Evolutionary conservation across 768 basidiomycete species (phyloP).

Genomic region (Calocybe gangraenosa): DNA sequence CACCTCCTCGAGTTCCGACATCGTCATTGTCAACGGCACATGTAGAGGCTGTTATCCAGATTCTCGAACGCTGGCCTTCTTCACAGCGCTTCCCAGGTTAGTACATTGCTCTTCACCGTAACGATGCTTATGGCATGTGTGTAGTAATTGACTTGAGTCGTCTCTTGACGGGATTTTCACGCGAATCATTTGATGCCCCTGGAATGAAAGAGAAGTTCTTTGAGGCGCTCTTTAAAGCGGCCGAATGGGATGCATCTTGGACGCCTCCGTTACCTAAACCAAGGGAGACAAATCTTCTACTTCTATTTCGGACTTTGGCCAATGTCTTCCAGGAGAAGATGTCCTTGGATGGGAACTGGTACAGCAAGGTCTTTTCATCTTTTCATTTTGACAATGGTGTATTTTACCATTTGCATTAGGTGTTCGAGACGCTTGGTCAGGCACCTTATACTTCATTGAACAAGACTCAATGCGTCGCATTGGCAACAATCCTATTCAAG

Average conservation of each 20-base stretch:
- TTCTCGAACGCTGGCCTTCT: slow-evolving; percentile 72
- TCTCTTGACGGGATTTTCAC: slow-evolving; percentile 62
- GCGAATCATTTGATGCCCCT: slow-evolving; percentile 42
- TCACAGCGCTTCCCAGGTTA: slow-evolving; percentile 70
- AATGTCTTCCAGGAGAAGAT: slow-evolving; percentile 69
- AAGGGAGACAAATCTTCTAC: slow-evolving; percentile 80
- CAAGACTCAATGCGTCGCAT: slow-evolving; percentile 69
- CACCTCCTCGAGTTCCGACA: slow-evolving; percentile 27
- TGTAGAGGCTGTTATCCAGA: slow-evolving; percentile 55
- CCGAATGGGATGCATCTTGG: slow-evolving; percentile 62
- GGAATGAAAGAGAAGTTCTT: slow-evolving; percentile 50
- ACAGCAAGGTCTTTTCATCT: slow-evolving; percentile 37
- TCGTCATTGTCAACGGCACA: slow-evolving; percentile 41
- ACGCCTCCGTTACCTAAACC: slow-evolving; percentile 56
- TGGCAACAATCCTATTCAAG: slow-evolving; percentile 88
- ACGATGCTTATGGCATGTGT: background rate
- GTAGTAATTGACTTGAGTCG: slow-evolving; percentile 85
- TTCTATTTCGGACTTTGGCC: slow-evolving; percentile 74
- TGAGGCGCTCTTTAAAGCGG: slow-evolving; percentile 58
- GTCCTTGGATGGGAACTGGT: slow-evolving; percentile 44
- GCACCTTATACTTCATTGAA: slow-evolving; percentile 51
- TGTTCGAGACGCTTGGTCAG: slow-evolving; percentile 49
- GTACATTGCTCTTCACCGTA: slow-evolving; percentile 5
- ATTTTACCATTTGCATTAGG: slow-evolving; percentile 32
- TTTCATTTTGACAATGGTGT: slow-evolving; percentile 1